These are phyloP conservation scores for Leccinum subgranulosum DNA, from an alignment of 768 basidiomycete genomes.

Conservation along the genomic window DNA sequence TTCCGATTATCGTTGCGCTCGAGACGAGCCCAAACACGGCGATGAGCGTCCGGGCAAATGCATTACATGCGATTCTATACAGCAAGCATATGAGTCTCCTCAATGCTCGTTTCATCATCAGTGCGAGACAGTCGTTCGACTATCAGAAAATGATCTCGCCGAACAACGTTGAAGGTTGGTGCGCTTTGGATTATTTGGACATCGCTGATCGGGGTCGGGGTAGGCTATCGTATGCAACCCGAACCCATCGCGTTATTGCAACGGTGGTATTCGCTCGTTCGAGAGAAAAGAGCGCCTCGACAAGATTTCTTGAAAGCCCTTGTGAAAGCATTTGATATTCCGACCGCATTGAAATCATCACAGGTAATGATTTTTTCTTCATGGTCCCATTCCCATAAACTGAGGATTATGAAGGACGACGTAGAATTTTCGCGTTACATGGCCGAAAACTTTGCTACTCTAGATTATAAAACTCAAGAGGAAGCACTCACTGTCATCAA, in stretches of 20 bases:
- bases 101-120: slow-evolving; percentile 79
- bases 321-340: slow-evolving; percentile 79
- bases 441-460: slow-evolving; percentile 88
- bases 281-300: slow-evolving; percentile 83
- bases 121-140: slow-evolving; percentile 76
- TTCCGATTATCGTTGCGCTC: slow-evolving; percentile 89
- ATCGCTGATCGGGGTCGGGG: not conserved
- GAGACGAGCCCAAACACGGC: slow-evolving; percentile 70
- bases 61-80: slow-evolving; percentile 79
- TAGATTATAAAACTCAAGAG: slow-evolving; percentile 96
- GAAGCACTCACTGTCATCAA: slow-evolving; percentile 87
- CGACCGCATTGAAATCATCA: slow-evolving; percentile 49
- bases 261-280: slow-evolving; percentile 87
- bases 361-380: slow-evolving; percentile 42
- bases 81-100: slow-evolving; percentile 87
- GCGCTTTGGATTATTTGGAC: not conserved
- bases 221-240: slow-evolving; percentile 66
- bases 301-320: slow-evolving; percentile 87
- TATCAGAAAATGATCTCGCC: slow-evolving; percentile 66
- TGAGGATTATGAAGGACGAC: slow-evolving; percentile 53
- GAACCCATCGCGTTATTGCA: slow-evolving; percentile 74
- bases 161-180: slow-evolving; percentile 53
- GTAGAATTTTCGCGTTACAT: slow-evolving; percentile 87
- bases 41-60: slow-evolving; percentile 72
- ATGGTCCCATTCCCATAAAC: not conserved